Base-by-base conservation (phyloP, 1,284 basidiomycete species). In the Cryptococcus depauperatus region DNA sequence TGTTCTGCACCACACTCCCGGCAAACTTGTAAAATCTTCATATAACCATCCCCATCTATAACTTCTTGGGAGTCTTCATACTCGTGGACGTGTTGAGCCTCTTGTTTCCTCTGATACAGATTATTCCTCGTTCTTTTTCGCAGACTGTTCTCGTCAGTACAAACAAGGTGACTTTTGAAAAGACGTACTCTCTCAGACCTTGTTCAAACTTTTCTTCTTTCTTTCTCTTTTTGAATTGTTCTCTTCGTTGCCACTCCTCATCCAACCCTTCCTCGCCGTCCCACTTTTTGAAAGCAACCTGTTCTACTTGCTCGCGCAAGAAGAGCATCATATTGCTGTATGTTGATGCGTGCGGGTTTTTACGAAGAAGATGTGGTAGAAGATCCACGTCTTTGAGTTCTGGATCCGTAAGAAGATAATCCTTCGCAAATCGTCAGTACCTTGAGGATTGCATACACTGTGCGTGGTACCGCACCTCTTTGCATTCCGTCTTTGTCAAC, bases 241-340 rank as follows among this genome's bases (percentile, higher is more conserved):
- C 78, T 40, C 93, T 78, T 29, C 79, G 75, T 57, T 85, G 82
- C 69, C 83, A 98, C 65, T 98, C 95, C 13, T 76, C 77, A 59
- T 98, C 95, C 32, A 99, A 71, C 1, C 82, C 89, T 62, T 93
- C 88, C 9, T 88, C 78, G 0, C 89, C 89, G 0, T 89, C 91
- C 95, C 95, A 99, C 71, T 97, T 98, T 58, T 85, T 83, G 82
- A 88, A 97, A 2, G 95, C 93, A 66, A 93, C 97, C 22, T 83
- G 84, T 68, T 98, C 95, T 3, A 98, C 91, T 37, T 64, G 62
- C 58, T 76, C 83, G 21, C 95, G 82, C 6, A 97, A 76, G 71
- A 90, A 99, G 21, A 99, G 77, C 95, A 98, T 98, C 95, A 98
- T 98, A 74, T 98, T 98, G 39, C 85, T 85, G 66, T 90, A 98